These are phyloP conservation scores for Colletotrichum lini DNA, from an alignment of 2,329 filamentous ascomycete genomes.

Conservation along the genomic window DNA sequence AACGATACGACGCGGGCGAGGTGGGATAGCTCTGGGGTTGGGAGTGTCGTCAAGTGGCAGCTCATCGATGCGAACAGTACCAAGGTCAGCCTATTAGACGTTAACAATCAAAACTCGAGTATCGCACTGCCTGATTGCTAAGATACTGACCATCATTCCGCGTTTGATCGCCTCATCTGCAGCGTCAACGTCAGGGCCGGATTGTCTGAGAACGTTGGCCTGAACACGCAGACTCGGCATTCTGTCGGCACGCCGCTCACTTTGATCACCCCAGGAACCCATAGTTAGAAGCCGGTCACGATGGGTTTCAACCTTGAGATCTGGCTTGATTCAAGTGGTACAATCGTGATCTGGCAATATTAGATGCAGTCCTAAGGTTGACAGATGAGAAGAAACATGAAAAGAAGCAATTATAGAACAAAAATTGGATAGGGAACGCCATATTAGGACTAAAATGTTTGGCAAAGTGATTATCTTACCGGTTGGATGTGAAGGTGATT, in stretches of 20 bases:
- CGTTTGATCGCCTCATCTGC: background rate
- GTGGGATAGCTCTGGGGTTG: background rate
- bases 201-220: background rate
- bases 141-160: constrained; percentile 32
- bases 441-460: no score
- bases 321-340: background rate
- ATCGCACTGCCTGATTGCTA: background rate
- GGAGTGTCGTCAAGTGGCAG: constrained; percentile 46
- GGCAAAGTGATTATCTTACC: no score
- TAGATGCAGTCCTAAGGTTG: background rate
- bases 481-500: no score
- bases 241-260: constrained; percentile 17
- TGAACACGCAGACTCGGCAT: constrained; percentile 27
- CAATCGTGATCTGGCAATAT: background rate
- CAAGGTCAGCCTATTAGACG: constrained; percentile 49
- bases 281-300: background rate
- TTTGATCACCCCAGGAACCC: constrained; percentile 26
- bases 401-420: background rate
- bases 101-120: background rate
- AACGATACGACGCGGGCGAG: constrained; percentile 15
- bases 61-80: constrained; percentile 46
- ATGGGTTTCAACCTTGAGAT: no score
- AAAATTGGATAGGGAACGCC: background rate
- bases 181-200: background rate
- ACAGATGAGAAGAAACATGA: background rate